phyloP scores from a whole-genome alignment of 1,284 basidiomycete species.

The Puccinia triticina region DNA sequence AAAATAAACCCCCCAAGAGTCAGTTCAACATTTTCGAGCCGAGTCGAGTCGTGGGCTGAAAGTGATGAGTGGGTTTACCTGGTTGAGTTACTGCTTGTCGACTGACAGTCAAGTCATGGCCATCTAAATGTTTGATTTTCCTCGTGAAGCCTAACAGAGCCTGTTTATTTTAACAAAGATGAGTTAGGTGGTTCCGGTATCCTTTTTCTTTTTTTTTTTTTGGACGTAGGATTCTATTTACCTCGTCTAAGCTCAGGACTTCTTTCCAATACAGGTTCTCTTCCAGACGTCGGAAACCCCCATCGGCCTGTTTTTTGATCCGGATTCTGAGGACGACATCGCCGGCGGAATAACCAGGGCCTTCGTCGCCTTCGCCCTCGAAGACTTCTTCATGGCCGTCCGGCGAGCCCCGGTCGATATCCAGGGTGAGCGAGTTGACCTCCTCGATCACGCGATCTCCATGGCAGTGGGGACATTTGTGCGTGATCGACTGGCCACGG shows the following conservation, averaged over 20 bases:
- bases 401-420: constrained; percentile 81
- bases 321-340: constrained; percentile 82
- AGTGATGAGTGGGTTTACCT: constrained; percentile 62
- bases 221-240: constrained; percentile 59
- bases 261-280: constrained; percentile 84
- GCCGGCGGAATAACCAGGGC: constrained; percentile 86
- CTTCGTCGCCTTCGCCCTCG: constrained; percentile 90
- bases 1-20: not conserved
- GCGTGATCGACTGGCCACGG: constrained; percentile 74
- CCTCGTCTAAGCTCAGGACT: constrained; percentile 84
- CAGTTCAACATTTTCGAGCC: not conserved
- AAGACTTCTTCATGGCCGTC: constrained; percentile 89
- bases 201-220: not conserved
- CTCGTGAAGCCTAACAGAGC: constrained; percentile 78
- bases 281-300: constrained; percentile 83
- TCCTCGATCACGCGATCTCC: constrained; percentile 76
- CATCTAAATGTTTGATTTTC: constrained; percentile 86
- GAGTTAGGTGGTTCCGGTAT: not conserved
- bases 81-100: constrained; percentile 85
- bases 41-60: not conserved
- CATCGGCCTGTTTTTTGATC: constrained; percentile 69
- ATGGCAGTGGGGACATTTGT: constrained; percentile 74
- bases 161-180: constrained; percentile 61
- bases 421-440: constrained; percentile 70
- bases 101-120: constrained; percentile 72